Percentiles rank a stretch among this genome's conserved stretches.
Conservation (phyloP, 495 filamentous ascomycete genomes). For the Tetracladium marchalianum region DNA sequence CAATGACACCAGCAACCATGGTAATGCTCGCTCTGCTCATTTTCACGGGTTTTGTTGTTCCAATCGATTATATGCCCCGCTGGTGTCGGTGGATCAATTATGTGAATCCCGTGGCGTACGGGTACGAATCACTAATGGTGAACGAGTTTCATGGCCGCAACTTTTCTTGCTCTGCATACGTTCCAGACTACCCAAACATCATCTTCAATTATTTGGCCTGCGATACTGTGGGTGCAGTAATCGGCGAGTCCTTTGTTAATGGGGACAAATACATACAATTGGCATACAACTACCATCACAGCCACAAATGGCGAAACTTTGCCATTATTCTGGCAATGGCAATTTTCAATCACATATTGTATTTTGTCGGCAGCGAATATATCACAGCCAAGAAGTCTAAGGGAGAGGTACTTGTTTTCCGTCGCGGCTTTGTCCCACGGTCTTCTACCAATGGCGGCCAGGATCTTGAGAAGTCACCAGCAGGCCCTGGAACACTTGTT, state of each 20-base stretch:
- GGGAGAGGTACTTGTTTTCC: constrained; percentile 80
- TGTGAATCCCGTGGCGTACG: constrained; percentile 72
- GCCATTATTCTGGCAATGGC: constrained; percentile 58
- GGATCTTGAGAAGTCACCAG: constrained; percentile 31
- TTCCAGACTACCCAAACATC: constrained; percentile 39
- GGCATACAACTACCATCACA: constrained; percentile 42
- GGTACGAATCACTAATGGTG: constrained; percentile 77
- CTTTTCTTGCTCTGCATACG: constrained; percentile 47
- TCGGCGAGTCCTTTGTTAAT: constrained; percentile 22
- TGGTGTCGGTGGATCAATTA: constrained; percentile 85
- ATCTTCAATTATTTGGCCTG: background rate
- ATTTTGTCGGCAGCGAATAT: constrained; percentile 56
- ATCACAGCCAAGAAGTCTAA: constrained; percentile 75
- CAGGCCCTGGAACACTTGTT: constrained; percentile 28
- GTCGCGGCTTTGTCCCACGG: constrained; percentile 54
- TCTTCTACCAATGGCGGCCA: constrained; percentile 47
- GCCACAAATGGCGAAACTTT: constrained; percentile 57
- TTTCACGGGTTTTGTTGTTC: constrained; percentile 73
- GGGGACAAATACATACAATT: constrained; percentile 2
- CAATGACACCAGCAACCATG: constrained; percentile 56
- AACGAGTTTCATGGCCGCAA: constrained; percentile 68
- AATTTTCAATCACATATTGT: constrained; percentile 47
- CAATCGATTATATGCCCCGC: constrained; percentile 60
- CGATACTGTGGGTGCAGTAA: constrained; percentile 34
- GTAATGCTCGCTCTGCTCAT: constrained; percentile 61